phyloP scores from a whole-genome alignment of 108 stramenopile genomes.

The Cylindrotheca closterium region DNA sequence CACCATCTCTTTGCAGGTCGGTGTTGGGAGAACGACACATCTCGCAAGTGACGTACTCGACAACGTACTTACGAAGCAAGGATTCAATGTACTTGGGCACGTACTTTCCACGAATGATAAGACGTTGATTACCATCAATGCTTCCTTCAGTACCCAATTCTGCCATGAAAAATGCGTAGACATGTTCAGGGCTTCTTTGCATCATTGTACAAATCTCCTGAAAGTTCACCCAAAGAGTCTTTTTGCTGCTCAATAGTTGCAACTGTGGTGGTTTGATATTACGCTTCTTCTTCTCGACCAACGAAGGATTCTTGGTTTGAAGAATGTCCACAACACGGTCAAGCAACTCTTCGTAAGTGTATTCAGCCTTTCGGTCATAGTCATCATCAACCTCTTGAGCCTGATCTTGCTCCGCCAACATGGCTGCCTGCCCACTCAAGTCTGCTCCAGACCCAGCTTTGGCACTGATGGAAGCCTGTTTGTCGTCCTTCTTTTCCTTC shows the following conservation, averaged over 20 bases:
- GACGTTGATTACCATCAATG: conserved; percentile 98
- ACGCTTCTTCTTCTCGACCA: conserved; percentile 96
- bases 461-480: conserved; percentile 16
- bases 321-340: conserved; percentile 86
- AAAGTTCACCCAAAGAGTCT: conserved; percentile 99
- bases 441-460: conserved; percentile 22
- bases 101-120: conserved; percentile 97
- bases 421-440: conserved; percentile 53
- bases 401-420: conserved; percentile 62
- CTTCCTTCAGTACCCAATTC: conserved; percentile 98
- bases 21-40: conserved; percentile 98
- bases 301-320: conserved; percentile 95
- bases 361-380: conserved; percentile 81
- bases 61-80: conserved; percentile 97
- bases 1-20: conserved; percentile 89
- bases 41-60: conserved; percentile 99
- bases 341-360: conserved; percentile 88
- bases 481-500: conserved; percentile 58
- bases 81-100: conserved; percentile 98
- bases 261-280: conserved; percentile 98
- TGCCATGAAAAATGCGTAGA: conserved; percentile 99
- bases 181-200: conserved; percentile 95
- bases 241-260: conserved; percentile 90
- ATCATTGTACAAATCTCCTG: conserved; percentile 98
- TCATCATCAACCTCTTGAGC: conserved; percentile 70